phyloP scores from a whole-genome alignment of 805 yeast genomes.

The Tanozyma kutaoensis region DNA sequence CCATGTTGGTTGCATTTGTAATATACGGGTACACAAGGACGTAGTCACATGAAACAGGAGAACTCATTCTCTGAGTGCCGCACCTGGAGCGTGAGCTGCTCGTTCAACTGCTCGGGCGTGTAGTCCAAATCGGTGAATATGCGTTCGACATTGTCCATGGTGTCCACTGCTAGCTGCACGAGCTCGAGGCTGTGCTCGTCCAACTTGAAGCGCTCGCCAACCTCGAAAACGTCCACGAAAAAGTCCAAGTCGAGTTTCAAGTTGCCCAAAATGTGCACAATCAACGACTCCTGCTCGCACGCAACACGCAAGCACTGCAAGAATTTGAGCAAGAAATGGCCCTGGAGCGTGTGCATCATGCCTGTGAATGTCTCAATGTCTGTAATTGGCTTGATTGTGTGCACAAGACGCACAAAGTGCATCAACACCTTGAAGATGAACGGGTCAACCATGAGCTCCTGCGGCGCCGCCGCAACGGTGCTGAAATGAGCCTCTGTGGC shows the following conservation, averaged over 20 bases:
- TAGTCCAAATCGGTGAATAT: conserved; percentile 10
- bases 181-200: conserved; percentile 20
- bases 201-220: conserved; percentile 16
- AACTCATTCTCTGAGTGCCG: conserved; percentile 18
- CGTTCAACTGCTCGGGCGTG: conserved; percentile 15
- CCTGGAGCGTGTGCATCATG: conserved; percentile 24
- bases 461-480: conserved; percentile 1
- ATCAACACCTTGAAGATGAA: conserved; percentile 24
- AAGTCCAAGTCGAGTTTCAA: conserved; percentile 24
- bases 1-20: no score
- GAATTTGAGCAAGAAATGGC: conserved; percentile 18
- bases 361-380: conserved; percentile 19
- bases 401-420: conserved; percentile 27
- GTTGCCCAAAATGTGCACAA: conserved; percentile 10
- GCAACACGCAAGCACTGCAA: conserved; percentile 16
- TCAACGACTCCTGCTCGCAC: conserved; percentile 7
- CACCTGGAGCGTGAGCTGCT: conserved; percentile 13
- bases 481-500: conserved; percentile 14
- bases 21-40: no score
- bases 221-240: conserved; percentile 24
- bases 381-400: conserved; percentile 26
- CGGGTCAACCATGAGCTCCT: conserved; percentile 15
- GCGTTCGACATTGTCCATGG: conserved; percentile 12
- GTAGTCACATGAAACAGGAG: no score
- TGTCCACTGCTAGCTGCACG: conserved; percentile 16